phyloP scores from a whole-genome alignment of 805 yeast species.

The Zygotorulaspora danielsina region DNA sequence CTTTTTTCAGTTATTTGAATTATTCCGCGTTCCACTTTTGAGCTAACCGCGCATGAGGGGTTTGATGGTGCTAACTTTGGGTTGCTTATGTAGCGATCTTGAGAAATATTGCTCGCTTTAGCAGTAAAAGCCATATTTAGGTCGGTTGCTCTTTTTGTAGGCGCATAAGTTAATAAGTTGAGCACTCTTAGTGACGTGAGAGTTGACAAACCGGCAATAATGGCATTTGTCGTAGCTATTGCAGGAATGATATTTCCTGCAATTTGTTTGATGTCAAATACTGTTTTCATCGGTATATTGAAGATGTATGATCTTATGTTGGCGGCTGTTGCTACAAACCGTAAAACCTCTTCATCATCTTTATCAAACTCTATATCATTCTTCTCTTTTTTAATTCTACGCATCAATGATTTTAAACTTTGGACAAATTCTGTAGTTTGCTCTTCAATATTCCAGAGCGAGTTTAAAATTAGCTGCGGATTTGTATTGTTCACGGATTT shows the following conservation, averaged over 20 bases:
- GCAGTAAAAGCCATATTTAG: slow-evolving; percentile 49
- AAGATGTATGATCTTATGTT: slow-evolving; percentile 72
- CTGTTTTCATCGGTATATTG: slow-evolving; percentile 62
- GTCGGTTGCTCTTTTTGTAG: slow-evolving; percentile 36
- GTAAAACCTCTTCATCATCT: slow-evolving; percentile 87
- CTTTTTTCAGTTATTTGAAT: slow-evolving; percentile 34
- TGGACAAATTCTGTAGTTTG: slow-evolving; percentile 55
- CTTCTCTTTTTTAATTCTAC: slow-evolving; percentile 41
- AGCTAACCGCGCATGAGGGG: slow-evolving; percentile 65
- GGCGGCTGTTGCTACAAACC: slow-evolving; percentile 83
- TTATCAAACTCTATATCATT: slow-evolving; percentile 69
- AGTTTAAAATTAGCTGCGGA: slow-evolving; percentile 28
- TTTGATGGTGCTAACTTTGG: slow-evolving; percentile 62
- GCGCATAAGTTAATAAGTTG: slow-evolving; percentile 31
- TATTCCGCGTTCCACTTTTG: slow-evolving; percentile 49
- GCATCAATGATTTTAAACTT: slow-evolving; percentile 47
- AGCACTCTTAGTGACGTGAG: slow-evolving; percentile 62
- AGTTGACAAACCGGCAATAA: slow-evolving; percentile 85
- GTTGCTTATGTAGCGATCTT: slow-evolving; percentile 56
- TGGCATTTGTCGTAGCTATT: slow-evolving; percentile 95
- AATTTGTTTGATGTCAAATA: slow-evolving; percentile 86
- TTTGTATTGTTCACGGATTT: slow-evolving; percentile 17
- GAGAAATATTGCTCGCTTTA: slow-evolving; percentile 41
- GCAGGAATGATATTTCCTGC: slow-evolving; percentile 99
- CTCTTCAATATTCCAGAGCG: slow-evolving; percentile 58